phyloP scores from a whole-genome alignment of 1,139 yeast genomes.

The Debaryomyces subglobosus region DNA sequence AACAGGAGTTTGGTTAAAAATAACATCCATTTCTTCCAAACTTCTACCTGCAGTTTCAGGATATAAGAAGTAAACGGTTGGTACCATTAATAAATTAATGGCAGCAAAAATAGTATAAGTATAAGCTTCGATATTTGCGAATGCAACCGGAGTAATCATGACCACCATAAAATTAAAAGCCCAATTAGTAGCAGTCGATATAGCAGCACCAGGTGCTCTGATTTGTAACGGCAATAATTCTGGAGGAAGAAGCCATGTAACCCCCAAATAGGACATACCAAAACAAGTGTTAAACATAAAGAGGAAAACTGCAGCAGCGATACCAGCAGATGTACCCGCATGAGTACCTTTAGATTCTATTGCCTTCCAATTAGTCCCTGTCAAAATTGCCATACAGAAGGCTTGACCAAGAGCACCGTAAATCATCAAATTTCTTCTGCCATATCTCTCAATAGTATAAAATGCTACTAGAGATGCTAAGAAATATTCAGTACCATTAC shows the following conservation, averaged over 20 bases:
- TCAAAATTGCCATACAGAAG: slow-evolving; percentile 34
- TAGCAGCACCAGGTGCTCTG: slow-evolving; percentile 56
- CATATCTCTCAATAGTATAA: slow-evolving; percentile 52
- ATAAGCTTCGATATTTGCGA: slow-evolving; percentile 33
- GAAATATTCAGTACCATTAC: slow-evolving; percentile 41
- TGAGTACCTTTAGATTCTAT: slow-evolving; percentile 12
- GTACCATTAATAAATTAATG: slow-evolving; percentile 50
- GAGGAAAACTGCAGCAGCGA: slow-evolving; percentile 41
- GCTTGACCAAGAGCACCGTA: slow-evolving; percentile 57
- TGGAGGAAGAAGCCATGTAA: slow-evolving; percentile 61
- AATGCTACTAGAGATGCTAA: slow-evolving; percentile 49
- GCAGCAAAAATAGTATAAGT: slow-evolving; percentile 44
- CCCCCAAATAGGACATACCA: slow-evolving; percentile 55
- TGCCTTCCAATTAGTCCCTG: slow-evolving; percentile 33
- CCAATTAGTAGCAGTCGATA: slow-evolving; percentile 50
- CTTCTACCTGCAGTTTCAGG: slow-evolving; percentile 51
- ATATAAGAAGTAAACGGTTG: slow-evolving; percentile 53
- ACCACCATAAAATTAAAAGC: slow-evolving; percentile 45
- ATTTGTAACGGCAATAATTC: slow-evolving; percentile 61
- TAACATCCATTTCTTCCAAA: slow-evolving; percentile 48
- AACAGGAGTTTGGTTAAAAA: slow-evolving; percentile 39
- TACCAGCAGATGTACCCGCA: slow-evolving; percentile 24
- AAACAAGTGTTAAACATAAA: slow-evolving; percentile 49
- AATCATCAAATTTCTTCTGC: slow-evolving; percentile 54
- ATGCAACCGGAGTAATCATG: slow-evolving; percentile 48